A percentile compares a stretch with the other conserved stretches of the same genome.
Conservation (phyloP, 2,329 filamentous ascomycete species). For the Ophiostoma sp. region DNA sequence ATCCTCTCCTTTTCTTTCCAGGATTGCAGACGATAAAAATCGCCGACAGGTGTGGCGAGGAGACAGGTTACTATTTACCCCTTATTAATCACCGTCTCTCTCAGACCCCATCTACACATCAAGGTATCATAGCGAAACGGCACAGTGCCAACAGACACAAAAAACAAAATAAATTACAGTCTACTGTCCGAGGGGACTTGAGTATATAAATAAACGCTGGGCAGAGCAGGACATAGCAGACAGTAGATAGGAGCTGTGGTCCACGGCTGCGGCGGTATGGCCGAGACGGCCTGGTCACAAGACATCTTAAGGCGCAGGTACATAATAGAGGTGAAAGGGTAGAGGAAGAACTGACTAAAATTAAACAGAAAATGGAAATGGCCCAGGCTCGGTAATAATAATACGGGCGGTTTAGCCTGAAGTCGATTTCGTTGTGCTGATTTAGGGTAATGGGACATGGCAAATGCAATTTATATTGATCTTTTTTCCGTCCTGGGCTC, state of each 20-base stretch:
- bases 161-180: not conserved
- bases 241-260: not conserved
- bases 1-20: no score
- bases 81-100: not conserved
- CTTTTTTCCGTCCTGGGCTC: not conserved
- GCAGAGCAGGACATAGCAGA: not conserved
- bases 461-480: not conserved
- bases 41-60: not conserved
- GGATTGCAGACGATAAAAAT: not conserved
- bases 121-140: not conserved
- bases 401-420: not conserved
- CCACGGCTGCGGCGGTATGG: not conserved
- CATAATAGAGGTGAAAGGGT: not conserved
- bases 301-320: not conserved
- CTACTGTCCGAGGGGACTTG: not conserved
- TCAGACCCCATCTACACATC: not conserved
- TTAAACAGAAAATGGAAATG: not conserved
- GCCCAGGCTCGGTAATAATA: not conserved
- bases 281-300: not conserved
- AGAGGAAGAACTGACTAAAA: not conserved
- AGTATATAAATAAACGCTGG: not conserved
- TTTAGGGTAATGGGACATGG: not conserved
- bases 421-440: not conserved
- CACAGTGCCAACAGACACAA: not conserved
- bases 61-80: not conserved